Evolutionary conservation across 2,329 filamentous ascomycete genomes (phyloP).

Genomic region (Neofusicoccum ribis): DNA sequence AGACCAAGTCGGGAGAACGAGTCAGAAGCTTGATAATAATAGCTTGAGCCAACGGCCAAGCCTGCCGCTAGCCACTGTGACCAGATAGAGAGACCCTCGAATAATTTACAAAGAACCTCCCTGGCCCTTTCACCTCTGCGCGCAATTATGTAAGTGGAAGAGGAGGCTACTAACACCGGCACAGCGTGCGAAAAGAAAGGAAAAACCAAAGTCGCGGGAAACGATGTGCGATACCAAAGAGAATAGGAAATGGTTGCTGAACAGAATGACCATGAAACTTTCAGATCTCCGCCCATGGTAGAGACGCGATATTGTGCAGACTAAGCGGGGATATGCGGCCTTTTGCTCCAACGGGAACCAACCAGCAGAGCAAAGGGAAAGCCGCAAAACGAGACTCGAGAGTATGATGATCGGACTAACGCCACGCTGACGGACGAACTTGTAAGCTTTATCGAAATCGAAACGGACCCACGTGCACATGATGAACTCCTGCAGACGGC

Average conservation of each 20-base stretch:
- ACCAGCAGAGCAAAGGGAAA: conserved; percentile 11
- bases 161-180: background rate
- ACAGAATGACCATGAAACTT: background rate
- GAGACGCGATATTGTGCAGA: conserved; percentile 1
- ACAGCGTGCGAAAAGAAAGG: background rate
- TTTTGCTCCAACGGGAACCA: conserved; percentile 5
- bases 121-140: background rate
- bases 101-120: conserved; percentile 8
- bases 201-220: background rate
- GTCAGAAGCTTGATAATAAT: conserved; percentile 5
- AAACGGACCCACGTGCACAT: background rate
- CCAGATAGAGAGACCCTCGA: background rate
- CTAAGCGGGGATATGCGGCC: conserved; percentile 2
- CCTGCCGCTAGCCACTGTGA: background rate
- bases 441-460: conserved; percentile 9
- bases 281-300: background rate
- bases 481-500: background rate
- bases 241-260: background rate
- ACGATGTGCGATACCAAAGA: background rate
- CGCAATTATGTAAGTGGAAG: conserved; percentile 3
- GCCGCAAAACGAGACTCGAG: background rate
- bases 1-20: background rate
- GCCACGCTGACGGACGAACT: conserved; percentile 14
- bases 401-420: conserved; percentile 18
- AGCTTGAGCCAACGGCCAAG: conserved; percentile 7